Conservation (phyloP, 345 rosid genomes). For the Eucalyptus erythrocorys region DNA sequence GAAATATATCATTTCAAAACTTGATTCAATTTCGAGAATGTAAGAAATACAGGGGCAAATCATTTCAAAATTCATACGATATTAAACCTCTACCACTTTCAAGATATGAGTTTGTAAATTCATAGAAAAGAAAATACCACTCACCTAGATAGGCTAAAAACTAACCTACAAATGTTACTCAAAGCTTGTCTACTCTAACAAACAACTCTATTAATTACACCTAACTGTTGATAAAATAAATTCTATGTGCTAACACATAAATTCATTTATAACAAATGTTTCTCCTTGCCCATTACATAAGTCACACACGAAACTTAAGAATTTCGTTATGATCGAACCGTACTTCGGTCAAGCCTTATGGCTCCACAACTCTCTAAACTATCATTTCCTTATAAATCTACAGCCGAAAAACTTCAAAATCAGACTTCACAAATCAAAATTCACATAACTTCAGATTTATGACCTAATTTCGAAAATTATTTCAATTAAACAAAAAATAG, state of each 20-base stretch:
- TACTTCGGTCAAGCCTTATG: neutral
- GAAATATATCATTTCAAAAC: no score
- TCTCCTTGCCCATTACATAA: neutral
- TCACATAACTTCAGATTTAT: neutral
- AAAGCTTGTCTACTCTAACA: neutral
- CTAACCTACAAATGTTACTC: neutral
- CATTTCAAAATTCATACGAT: neutral
- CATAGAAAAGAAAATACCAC: neutral
- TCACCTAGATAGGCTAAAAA: neutral
- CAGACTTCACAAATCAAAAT: accelerated
- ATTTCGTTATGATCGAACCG: no score
- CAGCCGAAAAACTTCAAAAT: neutral
- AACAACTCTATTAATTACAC: neutral
- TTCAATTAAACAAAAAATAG: neutral
- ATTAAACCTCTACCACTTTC: neutral
- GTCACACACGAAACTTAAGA: no score
- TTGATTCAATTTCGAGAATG: no score
- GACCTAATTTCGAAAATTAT: neutral
- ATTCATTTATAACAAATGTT: neutral
- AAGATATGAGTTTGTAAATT: neutral
- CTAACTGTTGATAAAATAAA: no score
- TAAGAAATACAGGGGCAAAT: no score
- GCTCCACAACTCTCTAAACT: neutral
- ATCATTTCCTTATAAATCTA: no score
- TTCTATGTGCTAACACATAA: neutral